Base-by-base conservation (phyloP, 352 stramenopile species). In the Globisporangium paroecandrum region DNA sequence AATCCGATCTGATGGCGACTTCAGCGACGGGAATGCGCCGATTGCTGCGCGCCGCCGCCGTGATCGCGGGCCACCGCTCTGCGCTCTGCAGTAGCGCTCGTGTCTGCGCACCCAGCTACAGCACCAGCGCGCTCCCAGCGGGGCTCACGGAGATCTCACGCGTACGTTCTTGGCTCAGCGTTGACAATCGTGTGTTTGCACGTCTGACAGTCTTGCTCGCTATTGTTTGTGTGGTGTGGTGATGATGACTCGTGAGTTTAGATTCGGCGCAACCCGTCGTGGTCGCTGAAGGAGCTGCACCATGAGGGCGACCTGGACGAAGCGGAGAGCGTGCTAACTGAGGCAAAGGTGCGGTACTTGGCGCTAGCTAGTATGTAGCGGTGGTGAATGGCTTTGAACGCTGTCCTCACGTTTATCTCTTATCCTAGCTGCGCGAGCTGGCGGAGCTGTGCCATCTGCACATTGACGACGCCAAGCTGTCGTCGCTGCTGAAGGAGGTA, bases 391-490 rank as follows among this genome's bases (percentile, higher is more conserved):
- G 20, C 47, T 55, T 55, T 55, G n/a, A 18, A 24, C 8, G 0
- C 27, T 32, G 27, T 32, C 6, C 29, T 57, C 13, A 38, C 68
- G 10, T 1, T 20, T 10, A 1, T 18, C 13, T 5, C 12, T 5
- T 43, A 1, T 43, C 5, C 22, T 20, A 94, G 84, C 72, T 95
- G 64, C 81, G 77, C 25, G 87, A 94, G 58, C 65, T 95, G 29
- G 87, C 87, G 0, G 87, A 94, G 74, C 68, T 95, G 38, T 95
- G 84, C 36, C 85, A 95, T 71, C 72, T 95, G 65, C 84, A 93
- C 65, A 80, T 95, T 10, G 82, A 88, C 20, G 78, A 91, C 41
- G 77, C 82, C 5, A 89, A 89, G 67, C 67, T 95, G 18, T 82
- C 87, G 10, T 72, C 69, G 20, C 69, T 95, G 69, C 77, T 95